These are phyloP conservation scores for Chytriomyces sp. DNA, from an alignment of 192 early-diverging fungal species.

Conservation along the genomic window DNA sequence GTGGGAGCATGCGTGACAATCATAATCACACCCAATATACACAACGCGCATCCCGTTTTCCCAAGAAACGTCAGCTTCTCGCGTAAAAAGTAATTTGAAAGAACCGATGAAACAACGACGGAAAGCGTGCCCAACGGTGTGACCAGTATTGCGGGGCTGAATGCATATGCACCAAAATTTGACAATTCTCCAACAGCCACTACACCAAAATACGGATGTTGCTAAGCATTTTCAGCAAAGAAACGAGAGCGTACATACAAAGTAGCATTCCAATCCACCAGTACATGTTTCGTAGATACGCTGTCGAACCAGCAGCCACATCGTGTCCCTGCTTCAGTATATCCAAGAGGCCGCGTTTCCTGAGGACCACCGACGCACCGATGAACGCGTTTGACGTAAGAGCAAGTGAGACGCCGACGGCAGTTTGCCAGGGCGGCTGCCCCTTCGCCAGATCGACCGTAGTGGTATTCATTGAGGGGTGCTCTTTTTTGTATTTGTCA, in stretches of 20 bases:
- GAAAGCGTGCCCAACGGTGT: conserved; percentile 86
- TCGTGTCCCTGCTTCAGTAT: conserved; percentile 22
- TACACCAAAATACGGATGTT: conserved; percentile 25
- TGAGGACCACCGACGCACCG: conserved; percentile 84
- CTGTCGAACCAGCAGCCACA: conserved; percentile 40
- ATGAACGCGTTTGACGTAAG: conserved; percentile 81
- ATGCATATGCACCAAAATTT: conserved; percentile 93
- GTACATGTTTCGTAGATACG: conserved; percentile 79
- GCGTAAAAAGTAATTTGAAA: conserved; percentile 63
- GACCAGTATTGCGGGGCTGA: conserved; percentile 88
- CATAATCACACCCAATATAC: conserved; percentile 65
- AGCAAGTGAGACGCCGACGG: conserved; percentile 79
- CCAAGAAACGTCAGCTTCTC: conserved; percentile 59
- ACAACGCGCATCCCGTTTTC: conserved; percentile 62
- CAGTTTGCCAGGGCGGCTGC: conserved; percentile 27
- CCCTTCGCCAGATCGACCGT: neutral
- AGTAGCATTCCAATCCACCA: conserved; percentile 89
- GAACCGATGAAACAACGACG: conserved; percentile 80
- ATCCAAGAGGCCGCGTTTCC: conserved; percentile 74
- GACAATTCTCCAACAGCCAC: conserved; percentile 87
- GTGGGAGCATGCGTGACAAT: conserved; percentile 56
- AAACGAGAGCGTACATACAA: conserved; percentile 50
- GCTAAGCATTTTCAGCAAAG: neutral
- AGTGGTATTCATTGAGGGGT: neutral
- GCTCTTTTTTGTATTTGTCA: too few relatives aligned